phyloP scores from a whole-genome alignment of 2,329 filamentous ascomycete species.

The Cadophora malorum region DNA sequence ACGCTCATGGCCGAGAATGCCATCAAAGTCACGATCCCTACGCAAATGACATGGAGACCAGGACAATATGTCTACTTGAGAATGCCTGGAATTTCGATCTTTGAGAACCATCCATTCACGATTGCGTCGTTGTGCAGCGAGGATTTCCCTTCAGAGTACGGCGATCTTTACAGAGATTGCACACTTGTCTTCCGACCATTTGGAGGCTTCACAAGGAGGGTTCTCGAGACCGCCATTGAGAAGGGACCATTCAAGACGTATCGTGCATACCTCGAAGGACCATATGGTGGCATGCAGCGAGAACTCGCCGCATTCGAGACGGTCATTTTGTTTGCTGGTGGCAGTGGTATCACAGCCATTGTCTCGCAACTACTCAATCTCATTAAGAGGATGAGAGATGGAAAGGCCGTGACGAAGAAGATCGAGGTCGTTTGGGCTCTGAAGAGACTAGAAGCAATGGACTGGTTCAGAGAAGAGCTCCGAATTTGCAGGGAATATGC shows the following conservation, averaged over 20 bases:
- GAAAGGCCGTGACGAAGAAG: slow-evolving; percentile 89
- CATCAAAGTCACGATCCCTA: slow-evolving; percentile 95
- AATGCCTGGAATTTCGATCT: slow-evolving; percentile 88
- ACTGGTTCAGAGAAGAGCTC: slow-evolving; percentile 96
- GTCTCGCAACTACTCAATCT: slow-evolving; percentile 90
- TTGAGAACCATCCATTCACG: slow-evolving; percentile 96
- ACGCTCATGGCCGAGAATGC: slow-evolving; percentile 90
- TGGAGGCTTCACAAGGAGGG: slow-evolving; percentile 84
- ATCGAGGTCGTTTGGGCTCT: slow-evolving; percentile 95
- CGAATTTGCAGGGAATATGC: slow-evolving; percentile 90
- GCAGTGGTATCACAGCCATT: slow-evolving; percentile 91
- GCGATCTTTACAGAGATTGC: slow-evolving; percentile 86
- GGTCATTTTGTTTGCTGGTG: slow-evolving; percentile 90
- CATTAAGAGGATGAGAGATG: slow-evolving; percentile 96
- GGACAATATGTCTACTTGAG: slow-evolving; percentile 95
- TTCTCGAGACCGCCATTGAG: slow-evolving; percentile 81
- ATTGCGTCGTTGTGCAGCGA: slow-evolving; percentile 92
- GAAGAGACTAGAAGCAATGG: slow-evolving; percentile 89
- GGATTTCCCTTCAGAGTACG: slow-evolving; percentile 91
- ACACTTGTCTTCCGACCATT: slow-evolving; percentile 92
- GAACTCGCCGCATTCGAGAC: slow-evolving; percentile 93
- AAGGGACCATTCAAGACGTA: slow-evolving; percentile 93
- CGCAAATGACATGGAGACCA: slow-evolving; percentile 89
- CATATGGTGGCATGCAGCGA: slow-evolving; percentile 92
- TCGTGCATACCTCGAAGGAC: slow-evolving; percentile 89